Base-by-base conservation (phyloP, 2,329 filamentous ascomycete genomes). In the Knufia petricola region DNA sequence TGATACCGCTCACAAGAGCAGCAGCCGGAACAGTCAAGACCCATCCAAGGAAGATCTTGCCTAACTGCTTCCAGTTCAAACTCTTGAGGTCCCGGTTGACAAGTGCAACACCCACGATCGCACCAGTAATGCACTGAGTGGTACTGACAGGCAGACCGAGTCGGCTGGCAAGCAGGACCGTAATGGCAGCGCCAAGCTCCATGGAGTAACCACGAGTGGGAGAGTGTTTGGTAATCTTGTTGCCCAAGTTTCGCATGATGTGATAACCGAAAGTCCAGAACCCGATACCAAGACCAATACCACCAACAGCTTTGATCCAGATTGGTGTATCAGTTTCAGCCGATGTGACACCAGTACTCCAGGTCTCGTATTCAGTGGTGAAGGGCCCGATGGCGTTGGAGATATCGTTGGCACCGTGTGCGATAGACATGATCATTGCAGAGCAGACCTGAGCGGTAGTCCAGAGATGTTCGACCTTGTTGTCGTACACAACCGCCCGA, bases 241-340 rank as follows among this genome's bases (percentile, higher is more conserved):
- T 88, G 46, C 84, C 84, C 83, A 87, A 87, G 66, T 85, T 81
- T 80, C 85, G 86, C 83, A 87, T 87, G 68, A 87, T 87, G 71
- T 87, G 87, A 71, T 87, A 87, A 8, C 84, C 84, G 59, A 87
- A 87, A 12, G 83, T 87, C 61, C 81, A 72, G 50, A 87, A 73
- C 57, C 84, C 84, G 36, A 81, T 54, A 40, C 75, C 85, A 61
- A 87, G 81, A 32, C 72, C 78, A 1, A 71, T 63, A 21, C 79
- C 73, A 10, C 85, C 69, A 15, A 88, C 81, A 44, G 81, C 85
- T 48, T 89, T 75, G 66, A 87, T 84, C 85, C 85, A 90, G 39
- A 84, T 61, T 2, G 82, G 81, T 0, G 89, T 84, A 0, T 75
- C 65, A 2, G 79, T 76, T 67, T 85, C 85, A 1, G 70, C 69